Base-by-base conservation (phyloP, 768 basidiomycete genomes). In the Suillus subalutaceus region DNA sequence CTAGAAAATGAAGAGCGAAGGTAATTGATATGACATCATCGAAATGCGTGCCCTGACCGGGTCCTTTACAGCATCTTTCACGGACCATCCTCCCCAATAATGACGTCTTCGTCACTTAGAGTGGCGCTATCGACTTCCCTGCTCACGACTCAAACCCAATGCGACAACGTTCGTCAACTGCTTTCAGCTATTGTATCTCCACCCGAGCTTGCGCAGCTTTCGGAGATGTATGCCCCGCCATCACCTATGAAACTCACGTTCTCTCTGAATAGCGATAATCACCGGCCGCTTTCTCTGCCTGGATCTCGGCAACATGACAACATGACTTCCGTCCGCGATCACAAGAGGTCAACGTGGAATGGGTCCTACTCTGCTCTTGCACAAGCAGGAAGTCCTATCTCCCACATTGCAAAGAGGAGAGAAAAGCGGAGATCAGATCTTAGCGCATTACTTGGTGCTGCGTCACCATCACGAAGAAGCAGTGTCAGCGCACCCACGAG, bases 151-250 rank as follows among this genome's bases (percentile, higher is more conserved):
- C 90, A 92, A 72, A 87, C 83, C 0, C 92, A 94, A 76, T 91
- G 89, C 72, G 93, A 94, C 72, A 91, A 90, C 65, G 86, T 94
- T 68, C 90, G 93, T 40, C 88, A 89, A 60, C 84, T 94, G 3
- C 84, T 95, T 58, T 84, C 89, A 8, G 93, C 92, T 16, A 85
- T 95, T 56, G 90, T 93, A 0, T 86, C 85, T 8, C 89, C 90
- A 8, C 74, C 83, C 16, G 88, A 91, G 69, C 80, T 93, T n/a
- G 83, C 89, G 12, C 93, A 92, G 72, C 82, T 95, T 13, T 81
- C 90, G 13, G 93, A 93, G 77, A 95, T 95, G 93, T 95, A 95
- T 75, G 91, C 92, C 0, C 93, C 93, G 6, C 85, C 92, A 0
- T 91, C 90, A 0, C 90, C 91, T 4, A 67, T 70, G 57, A 75